Percentiles rank a stretch among this genome's conserved stretches.
phyloP scores from a whole-genome alignment of 305 asterid genomes.

The Euphrasia arctica region DNA sequence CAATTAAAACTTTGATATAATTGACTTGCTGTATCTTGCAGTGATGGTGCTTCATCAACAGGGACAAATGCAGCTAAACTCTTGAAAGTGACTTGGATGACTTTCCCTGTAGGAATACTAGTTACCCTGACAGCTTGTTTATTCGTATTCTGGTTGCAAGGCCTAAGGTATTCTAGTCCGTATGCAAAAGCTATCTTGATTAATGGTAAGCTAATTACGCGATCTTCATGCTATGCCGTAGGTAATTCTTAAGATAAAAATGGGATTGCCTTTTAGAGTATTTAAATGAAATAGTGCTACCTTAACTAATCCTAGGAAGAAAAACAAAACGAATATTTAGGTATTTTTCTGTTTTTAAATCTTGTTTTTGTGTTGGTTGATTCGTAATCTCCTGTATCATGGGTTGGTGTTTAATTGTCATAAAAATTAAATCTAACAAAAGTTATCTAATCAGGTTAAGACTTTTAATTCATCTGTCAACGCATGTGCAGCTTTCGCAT shows the following conservation, averaged over 20 bases:
- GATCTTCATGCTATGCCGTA: background rate
- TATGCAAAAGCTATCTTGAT: constrained; percentile 87
- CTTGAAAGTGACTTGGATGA: constrained; percentile 87
- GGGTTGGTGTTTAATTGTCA: too few species aligned
- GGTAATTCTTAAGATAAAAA: too few species aligned
- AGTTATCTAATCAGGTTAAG: background rate
- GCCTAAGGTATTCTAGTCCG: constrained; percentile 57
- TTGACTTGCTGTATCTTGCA: constrained; percentile 35
- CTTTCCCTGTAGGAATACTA: constrained; percentile 70
- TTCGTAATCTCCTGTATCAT: too few species aligned
- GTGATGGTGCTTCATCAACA: constrained; percentile 55
- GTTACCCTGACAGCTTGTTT: constrained; percentile 57
- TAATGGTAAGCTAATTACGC: constrained; percentile 46
- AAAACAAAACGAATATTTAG: too few species aligned
- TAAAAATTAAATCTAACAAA: too few species aligned
- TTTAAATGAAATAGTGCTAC: too few species aligned
- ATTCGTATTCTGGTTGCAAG: constrained; percentile 88
- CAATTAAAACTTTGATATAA: too few species aligned
- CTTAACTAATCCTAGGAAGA: too few species aligned
- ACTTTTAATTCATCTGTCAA: constrained; percentile 10
- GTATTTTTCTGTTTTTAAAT: too few species aligned
- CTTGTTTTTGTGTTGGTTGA: too few species aligned
- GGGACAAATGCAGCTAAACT: constrained; percentile 62
- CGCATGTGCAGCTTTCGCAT: constrained; percentile 65
- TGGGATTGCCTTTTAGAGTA: too few species aligned